These are phyloP conservation scores for Capronia americana DNA, from an alignment of 2,329 filamentous ascomycete genomes.

Conservation along the genomic window DNA sequence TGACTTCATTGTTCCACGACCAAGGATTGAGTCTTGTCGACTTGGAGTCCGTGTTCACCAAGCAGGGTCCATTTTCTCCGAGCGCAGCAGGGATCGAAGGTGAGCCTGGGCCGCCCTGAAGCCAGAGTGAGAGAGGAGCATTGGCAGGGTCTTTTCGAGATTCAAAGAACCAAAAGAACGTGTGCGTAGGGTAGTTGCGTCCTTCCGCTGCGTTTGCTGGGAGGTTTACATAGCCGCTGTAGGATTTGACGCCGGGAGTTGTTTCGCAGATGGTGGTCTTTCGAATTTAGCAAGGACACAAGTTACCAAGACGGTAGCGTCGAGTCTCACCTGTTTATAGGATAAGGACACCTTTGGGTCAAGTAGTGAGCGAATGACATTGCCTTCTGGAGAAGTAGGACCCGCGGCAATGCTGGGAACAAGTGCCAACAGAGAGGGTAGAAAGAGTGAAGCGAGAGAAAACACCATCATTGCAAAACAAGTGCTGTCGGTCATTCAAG, in stretches of 20 bases:
- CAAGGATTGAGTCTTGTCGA: constrained; percentile 61
- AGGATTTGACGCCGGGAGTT: constrained; percentile 62
- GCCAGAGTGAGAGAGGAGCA: constrained; percentile 54
- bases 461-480: neutral
- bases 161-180: constrained; percentile 60
- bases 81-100: constrained; percentile 59
- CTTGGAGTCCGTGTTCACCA: constrained; percentile 59
- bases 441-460: constrained; percentile 1
- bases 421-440: constrained; percentile 5
- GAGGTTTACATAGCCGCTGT: constrained; percentile 65
- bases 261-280: constrained; percentile 51
- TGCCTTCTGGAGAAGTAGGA: constrained; percentile 8
- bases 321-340: constrained; percentile 51
- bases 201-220: constrained; percentile 52
- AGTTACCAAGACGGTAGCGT: neutral
- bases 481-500: neutral
- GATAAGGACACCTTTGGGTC: constrained; percentile 47
- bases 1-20: constrained; percentile 65
- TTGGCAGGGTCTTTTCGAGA: constrained; percentile 53
- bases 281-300: constrained; percentile 52
- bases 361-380: constrained; percentile 13
- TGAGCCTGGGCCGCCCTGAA: constrained; percentile 58
- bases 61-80: constrained; percentile 60
- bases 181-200: constrained; percentile 65
- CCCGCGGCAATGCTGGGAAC: neutral